Evolutionary conservation across 176 grass and related monocot species (phyloP).

Genomic region (Dendrocalamus sinicus): DNA sequence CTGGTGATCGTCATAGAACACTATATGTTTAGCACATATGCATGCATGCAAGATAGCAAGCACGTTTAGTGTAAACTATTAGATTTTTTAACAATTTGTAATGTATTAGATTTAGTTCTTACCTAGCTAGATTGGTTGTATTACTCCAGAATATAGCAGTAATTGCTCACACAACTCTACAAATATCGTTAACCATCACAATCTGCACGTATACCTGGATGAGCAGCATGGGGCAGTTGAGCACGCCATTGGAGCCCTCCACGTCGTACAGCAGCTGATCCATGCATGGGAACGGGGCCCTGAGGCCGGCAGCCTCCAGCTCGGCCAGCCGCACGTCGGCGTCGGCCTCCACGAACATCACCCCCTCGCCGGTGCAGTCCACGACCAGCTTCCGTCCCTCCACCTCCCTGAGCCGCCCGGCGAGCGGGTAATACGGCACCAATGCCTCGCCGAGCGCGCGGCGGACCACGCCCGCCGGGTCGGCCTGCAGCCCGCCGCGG

Average conservation of each 20-base stretch:
- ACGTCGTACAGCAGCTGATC: slow-evolving; percentile 50
- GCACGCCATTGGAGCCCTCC: not conserved
- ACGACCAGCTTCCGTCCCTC: slow-evolving; percentile 52
- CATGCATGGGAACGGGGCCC: slow-evolving; percentile 48
- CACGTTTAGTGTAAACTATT: no score
- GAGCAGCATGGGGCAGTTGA: slow-evolving; percentile 44
- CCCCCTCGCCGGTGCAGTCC: slow-evolving; percentile 56
- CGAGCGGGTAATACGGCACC: slow-evolving; percentile 62
- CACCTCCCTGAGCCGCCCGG: slow-evolving; percentile 49
- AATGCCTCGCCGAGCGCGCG: slow-evolving; percentile 40
- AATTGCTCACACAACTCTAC: not conserved
- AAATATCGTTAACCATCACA: not conserved
- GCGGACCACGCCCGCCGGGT: slow-evolving; percentile 41
- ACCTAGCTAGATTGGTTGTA: no score
- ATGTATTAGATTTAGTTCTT: no score
- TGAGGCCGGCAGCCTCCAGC: slow-evolving; percentile 20
- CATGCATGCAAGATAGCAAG: not conserved
- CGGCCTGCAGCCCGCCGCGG: not conserved
- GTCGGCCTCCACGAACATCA: slow-evolving; percentile 63
- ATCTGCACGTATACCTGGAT: slow-evolving; percentile 39
- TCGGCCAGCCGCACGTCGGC: slow-evolving; percentile 48
- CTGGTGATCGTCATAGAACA: slow-evolving; percentile 16
- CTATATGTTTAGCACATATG: not conserved
- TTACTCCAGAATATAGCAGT: no score
- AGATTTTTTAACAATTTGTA: no score